Base-by-base conservation (phyloP, 1,284 basidiomycete genomes). In the Apiotrichum sp. region DNA sequence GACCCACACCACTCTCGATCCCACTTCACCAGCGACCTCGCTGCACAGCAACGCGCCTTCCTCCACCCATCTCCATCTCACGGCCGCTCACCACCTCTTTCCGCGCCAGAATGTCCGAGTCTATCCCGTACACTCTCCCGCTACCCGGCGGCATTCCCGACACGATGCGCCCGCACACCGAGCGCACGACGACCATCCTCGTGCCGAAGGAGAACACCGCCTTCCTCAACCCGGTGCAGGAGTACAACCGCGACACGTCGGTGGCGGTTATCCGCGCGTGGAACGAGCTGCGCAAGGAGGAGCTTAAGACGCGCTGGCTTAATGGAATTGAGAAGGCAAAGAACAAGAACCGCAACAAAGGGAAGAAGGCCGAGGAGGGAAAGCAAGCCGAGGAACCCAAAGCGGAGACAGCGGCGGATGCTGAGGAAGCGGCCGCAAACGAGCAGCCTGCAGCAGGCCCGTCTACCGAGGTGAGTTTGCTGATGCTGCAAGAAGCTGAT, bases 221-320 rank as follows among this genome's bases (percentile, higher is more conserved):
- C 1, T 99, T 99, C 77, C 79, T 98, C 57, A 99, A 99, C 71
- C 95, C 96, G 2, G 89, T 98, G 6, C 95, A 99, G 70, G 92
- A 99, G 75, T 99, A 97, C 80, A 99, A 99, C 77, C 83, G 96
- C 44, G 95, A 98, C 76, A 76, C 93, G 53, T 92, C 88, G 62
- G 86, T 96, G 38, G 88, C 93, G 6, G 88, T 87, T 60, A 98
- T 98, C 59, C 85, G 93, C 65, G 80, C 85, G 44, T 67, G 85
- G 61, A 84, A 91, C 70, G 81, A 78, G 42, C 34, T 60, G 52
- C 58, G 60, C 41, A 60, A 53, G 69, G 79, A 77, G 59, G 82
- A 80, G 66, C 86, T 84, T 80, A 79, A 77, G 64, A 78, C 75
- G 52, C 76, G 70, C 50, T 76, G 76, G 70, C 76, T 62, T 70